Evolutionary conservation across 2,329 filamentous ascomycete species (phyloP), one percentile per base, ranked within the genome.

Genomic region (Neopestalotiopsis rosae): DNA sequence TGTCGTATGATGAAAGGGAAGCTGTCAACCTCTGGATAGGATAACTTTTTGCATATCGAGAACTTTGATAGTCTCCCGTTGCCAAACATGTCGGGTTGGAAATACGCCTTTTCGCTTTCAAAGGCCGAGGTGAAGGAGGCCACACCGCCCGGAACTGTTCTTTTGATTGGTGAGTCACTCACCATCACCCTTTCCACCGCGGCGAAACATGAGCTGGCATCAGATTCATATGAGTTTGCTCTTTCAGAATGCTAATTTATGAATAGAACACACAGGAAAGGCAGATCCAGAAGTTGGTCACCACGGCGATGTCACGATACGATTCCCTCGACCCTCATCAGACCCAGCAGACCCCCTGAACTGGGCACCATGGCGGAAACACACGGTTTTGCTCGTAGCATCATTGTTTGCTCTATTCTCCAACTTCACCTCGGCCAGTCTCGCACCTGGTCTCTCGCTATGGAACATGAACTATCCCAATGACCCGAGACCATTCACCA

Each of bases 321-420:
- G 70, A 30, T 73, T 70, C 61, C 77, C 78, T 1, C 38, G 70
- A 9, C 76, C 78, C 0, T 74, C 75, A 0, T 56, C 73, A 0
- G 78, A 81, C 57, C 79, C 80, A 5, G 74, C 74, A 5, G 80
- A 82, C 64, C 80, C 80, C 1, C 71, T 82, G 14, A 81, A 81
- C 67, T 81, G 77, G 71, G 61, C 75, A 0, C 45, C 61, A 0
- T 81, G 79, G 79, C 73, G 76, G 4, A 82, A 81, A 67, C 17
- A 74, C 0, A 69, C 72, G 1, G 72, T 77, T 0, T 69, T 82
- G 13, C 2, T 72, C 5, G 70, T 74, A 1, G 74, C 73, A 2
- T 76, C 78, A 0, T 38, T 79, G 2, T 82, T 79, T 68, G 77
- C 77, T 1, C 82, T 82, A 13, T 68, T 73, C 1, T 73, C 74